These are phyloP conservation scores for Plasmodium falciparum DNA, from an alignment of 169 alveolate species.

Conservation along the genomic window DNA sequence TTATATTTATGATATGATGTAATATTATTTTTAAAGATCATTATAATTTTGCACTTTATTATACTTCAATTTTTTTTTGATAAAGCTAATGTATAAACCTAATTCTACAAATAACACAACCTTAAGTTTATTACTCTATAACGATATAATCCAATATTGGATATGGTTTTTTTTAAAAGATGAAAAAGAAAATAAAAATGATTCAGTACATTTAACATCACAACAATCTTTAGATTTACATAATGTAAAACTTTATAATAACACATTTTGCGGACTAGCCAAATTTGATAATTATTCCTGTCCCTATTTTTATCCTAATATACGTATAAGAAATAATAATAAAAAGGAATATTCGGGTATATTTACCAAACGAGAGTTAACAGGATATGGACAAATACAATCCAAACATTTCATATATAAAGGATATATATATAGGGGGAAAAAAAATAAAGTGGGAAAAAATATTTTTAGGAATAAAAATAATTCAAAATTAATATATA, in stretches of 20 bases:
- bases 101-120: too few relatives aligned
- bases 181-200: not conserved
- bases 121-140: too few relatives aligned
- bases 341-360: slow-evolving; percentile 8
- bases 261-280: slow-evolving; percentile 5
- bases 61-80: too few relatives aligned
- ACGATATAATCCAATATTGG: slow-evolving; percentile 6
- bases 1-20: too few relatives aligned
- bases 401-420: slow-evolving; percentile 5
- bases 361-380: slow-evolving; percentile 21
- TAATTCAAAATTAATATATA: not conserved
- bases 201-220: slow-evolving; percentile 17
- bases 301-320: slow-evolving; percentile 15
- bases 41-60: too few relatives aligned
- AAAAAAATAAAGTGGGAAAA: slow-evolving; percentile 7
- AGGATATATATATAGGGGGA: slow-evolving; percentile 30
- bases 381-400: slow-evolving; percentile 36
- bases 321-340: not conserved
- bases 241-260: slow-evolving; percentile 19
- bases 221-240: slow-evolving; percentile 7
- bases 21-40: too few relatives aligned
- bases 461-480: not conserved
- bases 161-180: slow-evolving; percentile 16
- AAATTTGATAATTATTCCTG: slow-evolving; percentile 17
- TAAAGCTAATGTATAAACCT: too few relatives aligned